These are phyloP conservation scores for Rostrohypoxylon terebratum DNA, from an alignment of 495 filamentous ascomycete species.

Conservation along the genomic window DNA sequence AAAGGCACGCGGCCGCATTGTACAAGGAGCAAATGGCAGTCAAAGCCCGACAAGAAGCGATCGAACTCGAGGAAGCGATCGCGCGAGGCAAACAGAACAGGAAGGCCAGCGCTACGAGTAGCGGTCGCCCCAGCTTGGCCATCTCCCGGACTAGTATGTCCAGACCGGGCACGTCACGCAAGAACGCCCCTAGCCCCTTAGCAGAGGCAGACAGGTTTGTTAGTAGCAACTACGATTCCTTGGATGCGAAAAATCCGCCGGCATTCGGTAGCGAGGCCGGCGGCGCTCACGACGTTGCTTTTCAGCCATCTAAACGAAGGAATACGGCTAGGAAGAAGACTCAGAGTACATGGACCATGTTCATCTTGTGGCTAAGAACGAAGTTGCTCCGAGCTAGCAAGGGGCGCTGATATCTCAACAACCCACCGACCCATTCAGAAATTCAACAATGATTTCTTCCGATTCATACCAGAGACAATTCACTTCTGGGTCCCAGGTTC, in stretches of 20 bases:
- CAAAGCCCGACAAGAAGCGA: conserved; percentile 43
- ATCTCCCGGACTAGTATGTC: conserved; percentile 49
- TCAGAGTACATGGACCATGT: conserved; percentile 63
- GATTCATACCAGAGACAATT: background rate
- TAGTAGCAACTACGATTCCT: conserved; percentile 56
- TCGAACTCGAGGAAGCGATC: conserved; percentile 47
- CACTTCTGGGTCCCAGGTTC: background rate
- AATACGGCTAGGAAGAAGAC: conserved; percentile 65
- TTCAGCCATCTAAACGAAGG: conserved; percentile 51
- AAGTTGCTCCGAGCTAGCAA: conserved; percentile 58
- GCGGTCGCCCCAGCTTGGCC: conserved; percentile 50
- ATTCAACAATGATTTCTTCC: background rate
- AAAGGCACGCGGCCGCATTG: conserved; percentile 50
- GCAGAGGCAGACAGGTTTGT: conserved; percentile 50
- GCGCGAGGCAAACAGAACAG: conserved; percentile 47
- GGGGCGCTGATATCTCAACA: conserved; percentile 23
- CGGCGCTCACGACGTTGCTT: conserved; percentile 49
- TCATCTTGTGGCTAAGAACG: conserved; percentile 67
- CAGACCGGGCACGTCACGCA: conserved; percentile 54
- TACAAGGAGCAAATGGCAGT: conserved; percentile 46
- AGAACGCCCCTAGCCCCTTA: conserved; percentile 52
- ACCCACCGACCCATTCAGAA: background rate
- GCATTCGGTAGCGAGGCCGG: conserved; percentile 39
- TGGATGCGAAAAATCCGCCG: conserved; percentile 49
- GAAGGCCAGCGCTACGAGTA: conserved; percentile 51